phyloP scores from a whole-genome alignment of 2,329 filamentous ascomycete genomes.

The Xylariomycetidae sp. region DNA sequence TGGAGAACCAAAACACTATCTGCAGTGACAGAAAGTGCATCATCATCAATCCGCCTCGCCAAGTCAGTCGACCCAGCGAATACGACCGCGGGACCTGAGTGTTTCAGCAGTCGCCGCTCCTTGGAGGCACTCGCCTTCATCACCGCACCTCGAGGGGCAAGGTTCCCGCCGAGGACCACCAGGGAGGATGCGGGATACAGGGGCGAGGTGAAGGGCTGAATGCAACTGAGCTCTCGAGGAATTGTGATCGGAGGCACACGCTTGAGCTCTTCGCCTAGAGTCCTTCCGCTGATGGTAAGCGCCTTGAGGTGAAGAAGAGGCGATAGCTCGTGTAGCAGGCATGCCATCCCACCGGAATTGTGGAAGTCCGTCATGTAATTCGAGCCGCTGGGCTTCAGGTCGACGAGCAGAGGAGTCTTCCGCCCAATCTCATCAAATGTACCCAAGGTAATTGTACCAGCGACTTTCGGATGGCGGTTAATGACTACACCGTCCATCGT shows the following conservation, averaged over 20 bases:
- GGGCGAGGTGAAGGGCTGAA: constrained; percentile 59
- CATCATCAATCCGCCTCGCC: constrained; percentile 54
- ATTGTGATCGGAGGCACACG: constrained; percentile 57
- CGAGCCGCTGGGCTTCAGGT: constrained; percentile 80
- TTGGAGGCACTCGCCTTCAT: constrained; percentile 87
- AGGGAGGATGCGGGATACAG: constrained; percentile 76
- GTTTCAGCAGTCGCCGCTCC: constrained; percentile 53
- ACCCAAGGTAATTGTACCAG: constrained; percentile 61
- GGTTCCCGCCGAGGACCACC: constrained; percentile 76
- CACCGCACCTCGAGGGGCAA: constrained; percentile 78
- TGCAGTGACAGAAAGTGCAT: constrained; percentile 55
- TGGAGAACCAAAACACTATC: constrained; percentile 72
- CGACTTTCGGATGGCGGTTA: constrained; percentile 64
- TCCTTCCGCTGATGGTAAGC: constrained; percentile 78
- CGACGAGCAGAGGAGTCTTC: constrained; percentile 74
- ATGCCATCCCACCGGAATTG: constrained; percentile 79
- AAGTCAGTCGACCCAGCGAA: constrained; percentile 78
- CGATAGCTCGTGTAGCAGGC: constrained; percentile 72
- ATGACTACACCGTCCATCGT: too few relatives aligned
- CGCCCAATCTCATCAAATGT: constrained; percentile 76
- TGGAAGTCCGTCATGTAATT: constrained; percentile 91
- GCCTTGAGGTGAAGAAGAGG: constrained; percentile 74
- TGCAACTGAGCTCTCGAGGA: constrained; percentile 35
- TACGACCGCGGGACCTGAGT: constrained; percentile 47
- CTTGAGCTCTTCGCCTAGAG: constrained; percentile 73